Conservation (phyloP, 1,139 yeast species). For the Candida freyschussii region DNA sequence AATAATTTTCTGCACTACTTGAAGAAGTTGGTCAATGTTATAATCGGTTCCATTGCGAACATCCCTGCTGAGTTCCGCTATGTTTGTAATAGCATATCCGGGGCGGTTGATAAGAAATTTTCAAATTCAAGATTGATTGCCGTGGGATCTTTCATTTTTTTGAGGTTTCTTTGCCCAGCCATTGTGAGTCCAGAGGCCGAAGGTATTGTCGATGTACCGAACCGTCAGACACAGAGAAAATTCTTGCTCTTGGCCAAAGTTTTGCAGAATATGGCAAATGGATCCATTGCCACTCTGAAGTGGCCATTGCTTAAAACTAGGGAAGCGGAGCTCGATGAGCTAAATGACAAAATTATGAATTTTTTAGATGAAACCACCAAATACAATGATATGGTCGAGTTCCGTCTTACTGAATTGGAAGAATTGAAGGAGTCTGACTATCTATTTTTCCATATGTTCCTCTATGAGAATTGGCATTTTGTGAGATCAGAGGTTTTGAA, state of each 20-base stretch:
- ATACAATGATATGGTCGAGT: slow-evolving; percentile 19
- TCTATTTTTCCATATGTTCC: slow-evolving; percentile 58
- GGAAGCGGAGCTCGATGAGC: slow-evolving; percentile 38
- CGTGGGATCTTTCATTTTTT: slow-evolving; percentile 82
- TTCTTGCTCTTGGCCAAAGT: slow-evolving; percentile 80
- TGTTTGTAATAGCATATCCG: slow-evolving; percentile 68
- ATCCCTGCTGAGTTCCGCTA: slow-evolving; percentile 73
- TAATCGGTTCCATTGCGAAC: slow-evolving; percentile 47
- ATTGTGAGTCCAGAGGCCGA: slow-evolving; percentile 85
- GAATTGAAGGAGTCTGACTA: slow-evolving; percentile 35
- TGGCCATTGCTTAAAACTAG: slow-evolving; percentile 50
- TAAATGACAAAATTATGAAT: slow-evolving; percentile 41
- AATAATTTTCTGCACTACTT: slow-evolving; percentile 54
- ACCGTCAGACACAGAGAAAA: slow-evolving; percentile 57
- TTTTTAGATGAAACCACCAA: slow-evolving; percentile 40
- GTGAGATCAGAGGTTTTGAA: slow-evolving; percentile 41
- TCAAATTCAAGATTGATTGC: slow-evolving; percentile 63
- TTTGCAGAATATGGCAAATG: slow-evolving; percentile 85
- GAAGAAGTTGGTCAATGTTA: slow-evolving; percentile 53
- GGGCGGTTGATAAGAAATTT: slow-evolving; percentile 58
- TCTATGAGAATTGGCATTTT: slow-evolving; percentile 55
- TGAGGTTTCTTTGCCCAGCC: slow-evolving; percentile 87
- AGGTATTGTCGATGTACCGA: slow-evolving; percentile 36
- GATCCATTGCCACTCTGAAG: slow-evolving; percentile 52
- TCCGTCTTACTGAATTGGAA: slow-evolving; percentile 11